Evolutionary conservation across 1,284 basidiomycete species (phyloP), one percentile per base, ranked within the genome.

Genomic region (Cystobasidium slooffiae): DNA sequence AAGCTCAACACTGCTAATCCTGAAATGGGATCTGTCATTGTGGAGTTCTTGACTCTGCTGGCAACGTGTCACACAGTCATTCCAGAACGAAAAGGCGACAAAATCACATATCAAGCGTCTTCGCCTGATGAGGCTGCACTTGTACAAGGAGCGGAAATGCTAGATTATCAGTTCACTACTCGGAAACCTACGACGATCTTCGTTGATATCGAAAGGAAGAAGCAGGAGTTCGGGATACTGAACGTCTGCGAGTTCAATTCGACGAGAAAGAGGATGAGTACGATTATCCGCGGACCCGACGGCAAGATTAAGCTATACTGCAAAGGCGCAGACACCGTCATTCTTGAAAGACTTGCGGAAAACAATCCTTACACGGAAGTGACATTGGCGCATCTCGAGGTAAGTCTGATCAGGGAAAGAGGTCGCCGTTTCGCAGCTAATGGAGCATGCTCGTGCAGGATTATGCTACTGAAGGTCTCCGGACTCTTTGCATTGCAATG

Each of bases 161-260:
- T 99, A 74, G 94, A 94, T 0, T 98, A 94, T 82, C 90, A 91
- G 76, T 99, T 99, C 82, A 92, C 92, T 92, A 95, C 87, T 3
- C 91, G 97, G 62, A 99, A 78, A 46, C 72, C 77, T 22, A 68
- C 62, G 41, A 75, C 72, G n/a, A 75, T 77, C 53, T 72, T 77
- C 49, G 69, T 74, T 22, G 73, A 77, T 44, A 63, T 72, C n/a
- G 74, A 68, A 72, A 94, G 92, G 20, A 83, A 85, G 70, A 84
- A 86, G 6, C 86, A 88, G 74, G 94, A 98, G 82, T 98, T 90
- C 81, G 89, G 98, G 82, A 88, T 99, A 68, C 85, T 99, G 72
- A 98, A 99, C 80, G 91, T 99, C 59, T 97, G 94, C 86, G 97
- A 99, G 83, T 99, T 99, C 87, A 99, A 98, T 82, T 97, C 93